A percentile compares a stretch with the other conserved stretches of the same genome.
Evolutionary conservation across 1,139 yeast genomes (phyloP).

Genomic region (Pichia sp.): DNA sequence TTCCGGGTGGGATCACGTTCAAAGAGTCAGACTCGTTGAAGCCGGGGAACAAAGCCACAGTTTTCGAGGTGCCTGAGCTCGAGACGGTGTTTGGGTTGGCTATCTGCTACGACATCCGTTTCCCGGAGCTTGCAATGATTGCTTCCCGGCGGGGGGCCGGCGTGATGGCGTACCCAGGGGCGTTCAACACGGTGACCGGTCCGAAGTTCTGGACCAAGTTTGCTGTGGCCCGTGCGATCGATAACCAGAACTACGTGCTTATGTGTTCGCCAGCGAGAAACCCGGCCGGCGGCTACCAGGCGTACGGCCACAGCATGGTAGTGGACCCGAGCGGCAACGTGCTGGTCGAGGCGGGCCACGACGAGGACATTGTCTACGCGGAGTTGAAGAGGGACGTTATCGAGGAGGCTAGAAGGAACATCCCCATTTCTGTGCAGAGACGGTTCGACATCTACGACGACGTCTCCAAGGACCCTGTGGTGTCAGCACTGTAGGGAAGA

Average conservation of each 20-base stretch:
- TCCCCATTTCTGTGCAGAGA: conserved; percentile 78
- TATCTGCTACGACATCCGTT: conserved; percentile 87
- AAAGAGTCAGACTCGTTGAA: conserved; percentile 72
- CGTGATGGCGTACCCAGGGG: conserved; percentile 93
- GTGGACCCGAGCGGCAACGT: conserved; percentile 83
- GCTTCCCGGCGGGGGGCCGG: conserved; percentile 75
- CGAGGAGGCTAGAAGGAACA: conserved; percentile 58
- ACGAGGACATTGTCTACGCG: conserved; percentile 76
- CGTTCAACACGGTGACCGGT: conserved; percentile 93
- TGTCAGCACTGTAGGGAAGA: conserved; percentile 19
- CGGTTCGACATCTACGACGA: conserved; percentile 82
- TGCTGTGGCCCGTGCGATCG: conserved; percentile 84
- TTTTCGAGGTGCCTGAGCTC: conserved; percentile 59
- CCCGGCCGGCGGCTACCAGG: conserved; percentile 71
- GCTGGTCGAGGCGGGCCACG: conserved; percentile 79
- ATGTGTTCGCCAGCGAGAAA: conserved; percentile 90
- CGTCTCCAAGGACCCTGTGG: conserved; percentile 37
- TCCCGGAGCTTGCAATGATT: conserved; percentile 82
- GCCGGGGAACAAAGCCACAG: conserved; percentile 79
- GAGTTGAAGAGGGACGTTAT: conserved; percentile 65
- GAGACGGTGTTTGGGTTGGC: conserved; percentile 82
- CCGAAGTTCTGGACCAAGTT: conserved; percentile 91
- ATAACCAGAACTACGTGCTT: conserved; percentile 76
- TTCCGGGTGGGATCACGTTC: conserved; percentile 84
- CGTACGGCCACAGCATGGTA: conserved; percentile 87